A percentile compares a stretch with the other conserved stretches of the same genome.
Conservation (phyloP, 169 alveolate genomes). For the Plasmodium knowlesi region DNA sequence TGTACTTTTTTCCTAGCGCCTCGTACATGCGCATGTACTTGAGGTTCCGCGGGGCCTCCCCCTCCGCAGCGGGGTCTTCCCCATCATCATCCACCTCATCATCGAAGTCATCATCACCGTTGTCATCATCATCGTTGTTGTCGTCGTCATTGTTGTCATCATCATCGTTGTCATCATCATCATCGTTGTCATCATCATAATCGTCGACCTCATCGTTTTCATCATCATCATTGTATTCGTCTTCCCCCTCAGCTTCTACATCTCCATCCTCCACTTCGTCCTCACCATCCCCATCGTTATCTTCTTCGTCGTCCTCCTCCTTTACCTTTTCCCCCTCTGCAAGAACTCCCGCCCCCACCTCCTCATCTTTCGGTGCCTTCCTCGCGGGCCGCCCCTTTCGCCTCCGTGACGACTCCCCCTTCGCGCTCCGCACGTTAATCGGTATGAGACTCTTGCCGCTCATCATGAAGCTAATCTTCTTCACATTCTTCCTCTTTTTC, state of each 20-base stretch:
- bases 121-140: conserved; percentile 15
- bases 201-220: background rate
- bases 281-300: background rate
- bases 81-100: background rate
- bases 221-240: background rate
- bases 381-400: background rate
- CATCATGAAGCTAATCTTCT: conserved; percentile 44
- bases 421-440: background rate
- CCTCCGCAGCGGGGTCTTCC: background rate
- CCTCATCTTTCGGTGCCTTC: background rate
- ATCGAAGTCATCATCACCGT: conserved; percentile 10
- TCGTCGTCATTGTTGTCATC: no score
- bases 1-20: conserved; percentile 53
- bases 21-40: conserved; percentile 56
- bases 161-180: background rate
- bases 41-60: background rate
- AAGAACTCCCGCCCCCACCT: background rate
- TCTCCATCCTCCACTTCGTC: conserved; percentile 4
- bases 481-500: conserved; percentile 7
- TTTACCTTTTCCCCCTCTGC: background rate
- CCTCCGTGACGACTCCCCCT: background rate
- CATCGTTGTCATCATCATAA: background rate
- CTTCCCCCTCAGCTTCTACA: background rate
- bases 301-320: background rate
- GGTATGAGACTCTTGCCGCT: conserved; percentile 64